These are phyloP conservation scores for Tuber borchii DNA, from an alignment of 495 filamentous ascomycete genomes.

Conservation along the genomic window DNA sequence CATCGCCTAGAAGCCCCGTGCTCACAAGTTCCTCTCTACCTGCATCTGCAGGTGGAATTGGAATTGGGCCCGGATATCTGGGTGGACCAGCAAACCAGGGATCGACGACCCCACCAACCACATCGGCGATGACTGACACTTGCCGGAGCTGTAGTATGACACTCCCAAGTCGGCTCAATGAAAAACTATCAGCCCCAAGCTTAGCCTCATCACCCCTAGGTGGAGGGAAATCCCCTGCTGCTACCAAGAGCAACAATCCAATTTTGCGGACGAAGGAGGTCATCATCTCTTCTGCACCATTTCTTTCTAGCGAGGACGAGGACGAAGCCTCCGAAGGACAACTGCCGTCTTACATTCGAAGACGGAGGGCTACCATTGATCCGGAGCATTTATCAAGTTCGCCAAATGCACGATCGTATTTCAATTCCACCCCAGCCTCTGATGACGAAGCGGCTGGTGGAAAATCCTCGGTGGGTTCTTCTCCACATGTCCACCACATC, in stretches of 20 bases:
- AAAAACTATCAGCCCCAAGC: conserved; percentile 25
- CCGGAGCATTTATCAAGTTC: conserved; percentile 39
- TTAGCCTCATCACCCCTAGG: conserved; percentile 20
- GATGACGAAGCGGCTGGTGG: conserved; percentile 46
- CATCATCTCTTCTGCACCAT: conserved; percentile 25
- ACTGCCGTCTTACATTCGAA: conserved; percentile 41
- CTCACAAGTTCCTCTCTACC: conserved; percentile 38
- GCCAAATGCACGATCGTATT: conserved; percentile 49
- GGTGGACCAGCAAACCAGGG: conserved; percentile 39
- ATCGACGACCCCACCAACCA: conserved; percentile 49
- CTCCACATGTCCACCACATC: conserved; percentile 67
- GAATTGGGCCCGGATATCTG: conserved; percentile 30
- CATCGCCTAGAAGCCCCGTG: conserved; percentile 52
- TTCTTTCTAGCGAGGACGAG: conserved; percentile 33
- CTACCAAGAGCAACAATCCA: conserved; percentile 17
- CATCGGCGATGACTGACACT: conserved; percentile 53
- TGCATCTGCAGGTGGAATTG: conserved; percentile 15
- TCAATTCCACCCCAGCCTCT: conserved; percentile 43
- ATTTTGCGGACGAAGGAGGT: conserved; percentile 32
- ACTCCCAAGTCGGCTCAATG: conserved; percentile 51
- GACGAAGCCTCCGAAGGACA: conserved; percentile 28
- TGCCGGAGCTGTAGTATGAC: conserved; percentile 60
- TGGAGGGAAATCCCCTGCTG: conserved; percentile 21
- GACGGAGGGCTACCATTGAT: conserved; percentile 47
- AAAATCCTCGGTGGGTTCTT: conserved; percentile 31